A percentile compares a stretch with the other conserved stretches of the same genome.
Conservation (phyloP, 441 rosid genomes). For the Gossypium trilobum region DNA sequence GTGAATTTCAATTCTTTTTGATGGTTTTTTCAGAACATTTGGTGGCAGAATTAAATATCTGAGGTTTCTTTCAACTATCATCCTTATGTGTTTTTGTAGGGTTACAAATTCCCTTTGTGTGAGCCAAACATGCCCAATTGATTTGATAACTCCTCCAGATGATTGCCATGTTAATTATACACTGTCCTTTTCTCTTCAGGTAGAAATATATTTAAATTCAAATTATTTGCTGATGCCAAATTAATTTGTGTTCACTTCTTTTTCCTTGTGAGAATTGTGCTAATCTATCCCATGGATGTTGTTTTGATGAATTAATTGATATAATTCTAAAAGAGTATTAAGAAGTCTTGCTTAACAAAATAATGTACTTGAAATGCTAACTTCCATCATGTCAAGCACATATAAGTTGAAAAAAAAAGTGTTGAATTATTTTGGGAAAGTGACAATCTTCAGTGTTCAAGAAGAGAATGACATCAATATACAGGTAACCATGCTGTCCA, state of each 20-base stretch:
- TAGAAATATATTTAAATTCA: slow-evolving; percentile 26
- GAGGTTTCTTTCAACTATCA: slow-evolving; percentile 6
- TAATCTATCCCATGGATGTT: neutral
- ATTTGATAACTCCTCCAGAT: slow-evolving; percentile 92
- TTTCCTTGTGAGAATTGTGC: neutral
- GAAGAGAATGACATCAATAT: slow-evolving; percentile 2
- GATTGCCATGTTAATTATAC: slow-evolving; percentile 97
- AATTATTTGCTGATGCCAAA: slow-evolving; percentile 13
- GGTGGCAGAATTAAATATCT: neutral
- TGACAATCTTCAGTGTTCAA: slow-evolving; percentile 1
- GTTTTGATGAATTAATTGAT: neutral
- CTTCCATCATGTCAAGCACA: slow-evolving; percentile 7
- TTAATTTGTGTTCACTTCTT: neutral
- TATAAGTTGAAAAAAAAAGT: neutral
- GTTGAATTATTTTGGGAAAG: neutral
- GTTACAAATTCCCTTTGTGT: slow-evolving; percentile 68
- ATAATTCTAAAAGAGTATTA: neutral
- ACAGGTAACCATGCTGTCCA: neutral
- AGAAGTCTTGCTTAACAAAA: slow-evolving; percentile 4
- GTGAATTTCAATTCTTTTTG: slow-evolving; percentile 24
- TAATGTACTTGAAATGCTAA: neutral
- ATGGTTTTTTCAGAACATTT: neutral
- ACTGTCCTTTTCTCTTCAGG: slow-evolving; percentile 84
- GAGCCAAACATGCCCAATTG: slow-evolving; percentile 75
- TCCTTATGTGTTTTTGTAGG: slow-evolving; percentile 29